phyloP scores from a whole-genome alignment of 129 eudicot species.

The Helichrysum umbraculigerum region DNA sequence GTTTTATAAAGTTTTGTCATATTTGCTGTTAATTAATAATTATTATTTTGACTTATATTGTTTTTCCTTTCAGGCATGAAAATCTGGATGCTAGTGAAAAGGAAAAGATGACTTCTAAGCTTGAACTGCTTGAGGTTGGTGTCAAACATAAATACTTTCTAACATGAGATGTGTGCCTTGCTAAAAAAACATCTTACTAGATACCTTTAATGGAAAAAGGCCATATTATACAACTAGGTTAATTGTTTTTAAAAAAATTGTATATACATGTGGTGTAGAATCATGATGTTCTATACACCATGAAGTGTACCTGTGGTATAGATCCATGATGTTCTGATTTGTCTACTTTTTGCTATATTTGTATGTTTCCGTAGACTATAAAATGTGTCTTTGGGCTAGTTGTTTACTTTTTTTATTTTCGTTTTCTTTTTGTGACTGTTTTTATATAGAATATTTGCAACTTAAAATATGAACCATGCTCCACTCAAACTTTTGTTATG shows the following conservation, averaged over 20 bases:
- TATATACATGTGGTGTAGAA: no score
- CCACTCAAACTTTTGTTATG: background rate
- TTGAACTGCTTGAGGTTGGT: constrained; percentile 35
- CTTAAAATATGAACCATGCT: background rate
- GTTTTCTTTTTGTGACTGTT: background rate
- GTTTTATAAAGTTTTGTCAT: background rate
- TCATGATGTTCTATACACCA: no score
- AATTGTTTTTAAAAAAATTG: background rate
- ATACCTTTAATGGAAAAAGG: background rate
- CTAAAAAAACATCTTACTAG: background rate
- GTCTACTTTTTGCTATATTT: no score
- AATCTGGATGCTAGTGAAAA: constrained; percentile 29
- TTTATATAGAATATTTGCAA: background rate
- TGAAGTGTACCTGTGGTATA: no score
- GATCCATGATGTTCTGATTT: no score
- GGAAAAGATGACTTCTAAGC: constrained; percentile 24
- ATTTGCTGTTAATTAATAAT: background rate
- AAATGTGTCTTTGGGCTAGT: background rate
- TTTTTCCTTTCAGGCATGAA: constrained; percentile 30
- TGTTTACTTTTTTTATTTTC: background rate
- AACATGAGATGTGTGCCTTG: background rate
- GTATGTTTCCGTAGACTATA: background rate
- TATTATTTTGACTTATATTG: background rate
- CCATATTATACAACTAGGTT: background rate
- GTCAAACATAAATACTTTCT: background rate